Conservation (phyloP, 306 rosid genomes). For the Quillaja saponaria region DNA sequence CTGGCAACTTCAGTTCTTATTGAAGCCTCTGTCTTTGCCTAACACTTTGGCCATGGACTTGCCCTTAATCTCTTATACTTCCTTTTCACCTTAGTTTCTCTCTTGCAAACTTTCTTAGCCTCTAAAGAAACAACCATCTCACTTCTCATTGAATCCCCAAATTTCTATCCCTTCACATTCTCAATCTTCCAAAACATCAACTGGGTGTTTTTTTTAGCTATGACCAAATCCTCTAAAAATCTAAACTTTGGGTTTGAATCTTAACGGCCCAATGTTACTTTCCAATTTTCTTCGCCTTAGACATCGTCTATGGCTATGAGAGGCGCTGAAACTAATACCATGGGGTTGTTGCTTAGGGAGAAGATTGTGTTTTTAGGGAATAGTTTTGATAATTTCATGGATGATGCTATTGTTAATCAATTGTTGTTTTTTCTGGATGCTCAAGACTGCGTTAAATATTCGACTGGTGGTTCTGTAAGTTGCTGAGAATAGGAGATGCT, state of each 20-base stretch:
- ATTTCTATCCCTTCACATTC: slow-evolving; percentile 1
- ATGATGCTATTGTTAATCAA: slow-evolving; percentile 83
- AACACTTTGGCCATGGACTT: no score
- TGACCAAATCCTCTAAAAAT: slow-evolving; percentile 30
- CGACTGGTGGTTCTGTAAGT: no score
- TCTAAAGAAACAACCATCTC: no score
- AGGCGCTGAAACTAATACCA: slow-evolving; percentile 70
- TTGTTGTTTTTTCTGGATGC: slow-evolving; percentile 72
- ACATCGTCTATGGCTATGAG: slow-evolving; percentile 57
- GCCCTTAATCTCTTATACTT: no score
- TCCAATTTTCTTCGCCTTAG: slow-evolving; percentile 50
- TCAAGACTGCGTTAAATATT: no score
- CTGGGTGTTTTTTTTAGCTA: slow-evolving; percentile 6
- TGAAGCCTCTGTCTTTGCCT: no score
- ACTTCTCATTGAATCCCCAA: no score
- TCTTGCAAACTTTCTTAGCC: no score
- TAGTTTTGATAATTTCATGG: slow-evolving; percentile 78
- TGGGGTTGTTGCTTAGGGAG: slow-evolving; percentile 86
- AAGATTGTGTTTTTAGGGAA: slow-evolving; percentile 85
- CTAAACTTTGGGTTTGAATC: slow-evolving; percentile 21
- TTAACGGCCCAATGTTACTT: slow-evolving; percentile 23
- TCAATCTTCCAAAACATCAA: slow-evolving; percentile 30
- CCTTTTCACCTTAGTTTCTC: no score
- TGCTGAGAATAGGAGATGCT: no score
- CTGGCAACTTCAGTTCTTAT: no score